Base-by-base conservation (phyloP, 1,284 basidiomycete species). In the Ganoderma lucidum region DNA sequence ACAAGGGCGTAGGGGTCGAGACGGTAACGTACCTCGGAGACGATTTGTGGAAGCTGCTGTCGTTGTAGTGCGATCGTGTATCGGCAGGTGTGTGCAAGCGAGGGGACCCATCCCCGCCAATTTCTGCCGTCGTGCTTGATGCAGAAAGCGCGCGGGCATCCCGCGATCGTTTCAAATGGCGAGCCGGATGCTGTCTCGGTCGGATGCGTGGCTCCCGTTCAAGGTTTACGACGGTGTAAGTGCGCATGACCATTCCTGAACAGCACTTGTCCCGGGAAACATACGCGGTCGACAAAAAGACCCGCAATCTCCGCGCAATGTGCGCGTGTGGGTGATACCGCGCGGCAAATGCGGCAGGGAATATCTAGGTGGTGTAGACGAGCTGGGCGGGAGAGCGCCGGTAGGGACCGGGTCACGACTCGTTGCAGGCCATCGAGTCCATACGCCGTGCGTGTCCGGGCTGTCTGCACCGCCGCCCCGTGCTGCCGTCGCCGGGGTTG, bases 1-100 rank as follows among this genome's bases (percentile, higher is more conserved):
- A 96, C 78, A 99, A 98, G 82, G 96, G 91, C 51, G 88, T 96
- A 51, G 97, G 91, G 0, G 95, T 99, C 30, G 97, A 99, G 81
- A 93, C 94, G 37, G 84, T 93, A 37, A 90, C 92, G 65, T 93
- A 93, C 82, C 83, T 95, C 66, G 97, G 97, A 17, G 97, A 98
- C 80, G 96, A 97, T 77, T 80, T 98, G 48, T 98, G 96, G 96
- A 87, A 86, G 69, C 74, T 94, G 65, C 87, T 92, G 80, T 87
- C 88, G 74, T 79, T 97, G 76, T 93, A 83, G 86, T 64, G 15
- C 35, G 42, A 44, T 64, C 64, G 63, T 68, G 65, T 68, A 64
- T 64, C 62, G 67, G 68, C 66, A 70, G 71, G 59, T 41, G 6
- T 41, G 6, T 39, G 17, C 35, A 30, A 48, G 23, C 48, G 23